A percentile compares a stretch with the other conserved stretches of the same genome.
Conservation (phyloP, 345 rosid species). For the Brassica rapa region DNA sequence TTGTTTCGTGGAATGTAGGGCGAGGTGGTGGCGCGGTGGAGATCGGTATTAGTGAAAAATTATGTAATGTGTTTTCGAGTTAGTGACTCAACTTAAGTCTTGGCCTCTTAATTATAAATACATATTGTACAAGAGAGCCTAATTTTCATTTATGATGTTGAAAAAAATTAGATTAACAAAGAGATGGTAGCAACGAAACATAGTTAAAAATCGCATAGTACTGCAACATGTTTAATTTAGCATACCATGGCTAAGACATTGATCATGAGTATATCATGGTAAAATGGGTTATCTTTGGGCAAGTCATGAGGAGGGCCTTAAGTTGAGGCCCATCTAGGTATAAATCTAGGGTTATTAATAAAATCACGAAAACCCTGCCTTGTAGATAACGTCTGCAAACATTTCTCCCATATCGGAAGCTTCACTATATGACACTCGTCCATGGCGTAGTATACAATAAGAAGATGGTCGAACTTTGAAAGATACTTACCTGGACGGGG, state of each 20-base stretch:
- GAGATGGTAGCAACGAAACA: not conserved
- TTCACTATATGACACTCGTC: not conserved
- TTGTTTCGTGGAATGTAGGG: slow-evolving; percentile 46
- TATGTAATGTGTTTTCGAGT: slow-evolving; percentile 15
- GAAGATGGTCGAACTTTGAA: rapidly evolving
- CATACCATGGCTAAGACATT: not conserved
- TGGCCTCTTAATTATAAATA: not conserved
- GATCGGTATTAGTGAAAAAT: slow-evolving; percentile 55
- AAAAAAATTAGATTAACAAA: not conserved
- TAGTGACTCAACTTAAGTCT: slow-evolving; percentile 10
- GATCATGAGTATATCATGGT: not conserved
- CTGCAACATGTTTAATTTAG: not conserved
- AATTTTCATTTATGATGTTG: not conserved
- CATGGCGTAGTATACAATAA: not conserved
- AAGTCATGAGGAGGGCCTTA: not conserved
- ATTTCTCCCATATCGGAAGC: slow-evolving; percentile 28
- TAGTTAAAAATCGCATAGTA: not conserved
- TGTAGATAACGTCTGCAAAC: not conserved
- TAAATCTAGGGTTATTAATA: not conserved
- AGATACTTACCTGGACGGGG: slow-evolving; percentile 43
- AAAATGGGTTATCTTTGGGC: not conserved
- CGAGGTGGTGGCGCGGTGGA: slow-evolving; percentile 74
- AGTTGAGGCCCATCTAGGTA: not conserved
- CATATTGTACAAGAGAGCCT: slow-evolving; percentile 21
- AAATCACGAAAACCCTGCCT: not conserved